A percentile compares a stretch with the other conserved stretches of the same genome.
These are phyloP conservation scores for Psidium friedrichsthalianum DNA, from an alignment of 345 rosid genomes.

Conservation along the genomic window DNA sequence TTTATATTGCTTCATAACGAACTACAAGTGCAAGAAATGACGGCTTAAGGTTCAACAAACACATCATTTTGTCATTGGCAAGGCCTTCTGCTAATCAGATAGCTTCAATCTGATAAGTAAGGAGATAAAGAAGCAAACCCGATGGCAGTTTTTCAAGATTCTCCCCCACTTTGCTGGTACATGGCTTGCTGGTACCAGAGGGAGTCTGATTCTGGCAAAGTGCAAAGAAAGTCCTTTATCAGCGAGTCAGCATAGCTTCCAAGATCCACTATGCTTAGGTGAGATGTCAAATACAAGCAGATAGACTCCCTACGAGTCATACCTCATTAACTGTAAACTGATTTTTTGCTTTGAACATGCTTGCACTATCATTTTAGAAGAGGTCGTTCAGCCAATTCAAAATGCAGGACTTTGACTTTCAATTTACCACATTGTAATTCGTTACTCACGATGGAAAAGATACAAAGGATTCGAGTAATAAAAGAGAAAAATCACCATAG, in stretches of 20 bases:
- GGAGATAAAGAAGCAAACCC: constrained; percentile 20
- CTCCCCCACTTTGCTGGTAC: constrained; percentile 36
- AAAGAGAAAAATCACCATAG: not conserved
- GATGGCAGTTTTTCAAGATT: constrained; percentile 31
- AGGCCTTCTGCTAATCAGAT: not conserved
- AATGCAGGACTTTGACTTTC: not conserved
- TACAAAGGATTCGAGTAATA: not conserved
- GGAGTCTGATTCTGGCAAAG: constrained; percentile 32
- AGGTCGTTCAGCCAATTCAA: not conserved
- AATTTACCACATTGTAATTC: not conserved
- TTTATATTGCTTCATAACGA: not conserved
- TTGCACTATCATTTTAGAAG: not conserved
- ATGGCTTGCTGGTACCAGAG: constrained; percentile 47
- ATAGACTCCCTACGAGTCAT: not conserved
- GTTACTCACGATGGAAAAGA: not conserved
- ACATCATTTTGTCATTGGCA: not conserved
- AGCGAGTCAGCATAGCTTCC: not conserved
- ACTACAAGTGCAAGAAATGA: not conserved
- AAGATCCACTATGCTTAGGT: not conserved
- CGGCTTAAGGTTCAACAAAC: not conserved
- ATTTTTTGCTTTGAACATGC: not conserved
- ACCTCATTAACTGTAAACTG: not conserved
- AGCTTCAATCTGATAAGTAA: not conserved
- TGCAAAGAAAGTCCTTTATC: not conserved
- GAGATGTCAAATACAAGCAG: not conserved